Base-by-base conservation (phyloP, 768 basidiomycete species). In the Jaapia argillacea region DNA sequence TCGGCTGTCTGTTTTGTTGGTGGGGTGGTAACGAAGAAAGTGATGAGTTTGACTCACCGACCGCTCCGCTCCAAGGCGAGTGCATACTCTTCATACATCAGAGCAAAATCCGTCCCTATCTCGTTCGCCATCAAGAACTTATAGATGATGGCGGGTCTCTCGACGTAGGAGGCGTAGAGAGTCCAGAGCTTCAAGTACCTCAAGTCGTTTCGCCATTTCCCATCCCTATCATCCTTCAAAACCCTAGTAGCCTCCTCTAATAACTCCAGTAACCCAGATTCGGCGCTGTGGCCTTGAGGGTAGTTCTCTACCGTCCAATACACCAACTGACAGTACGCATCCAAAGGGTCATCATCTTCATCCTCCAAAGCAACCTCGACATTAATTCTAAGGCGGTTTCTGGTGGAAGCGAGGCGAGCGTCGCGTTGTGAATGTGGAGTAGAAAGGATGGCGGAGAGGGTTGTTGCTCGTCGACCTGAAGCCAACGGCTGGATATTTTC, bases 221-320 rank as follows among this genome's bases (percentile, higher is more conserved):
- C 80, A 22, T 71, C 80, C 42, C 81, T 70, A 52, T 88, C 68
- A 52, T 83, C 80, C 52, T 90, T 81, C 55, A 98, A 72, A 5
- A 81, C 74, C 24, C 92, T 69, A 1, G 96, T 96, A 13, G 90
- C 87, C 55, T 90, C 86, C 57, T 99, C 96, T 5, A 99, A 64
- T 2, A 98, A 69, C 46, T 94, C 92, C 14, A 98, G 67, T n/a
- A 98, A 71, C 24, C 90, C 87, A 10, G 86, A 90, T 56, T 91
- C 85, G 1, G 82, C 82, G 40, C 82, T 86, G 45, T 87, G 83
- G 4, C 92, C 93, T 47, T 96, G 85, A 0, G 94, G 92, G 57
- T 97, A 94, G 59, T 89, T 91, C 58, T 94, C 90, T 35, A 92
- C 65, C 1, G 87, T 92, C 87, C 93, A 98, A 41, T 85, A 74